phyloP scores from a whole-genome alignment of 2,329 filamentous ascomycete genomes.

The Penicillium sp. region DNA sequence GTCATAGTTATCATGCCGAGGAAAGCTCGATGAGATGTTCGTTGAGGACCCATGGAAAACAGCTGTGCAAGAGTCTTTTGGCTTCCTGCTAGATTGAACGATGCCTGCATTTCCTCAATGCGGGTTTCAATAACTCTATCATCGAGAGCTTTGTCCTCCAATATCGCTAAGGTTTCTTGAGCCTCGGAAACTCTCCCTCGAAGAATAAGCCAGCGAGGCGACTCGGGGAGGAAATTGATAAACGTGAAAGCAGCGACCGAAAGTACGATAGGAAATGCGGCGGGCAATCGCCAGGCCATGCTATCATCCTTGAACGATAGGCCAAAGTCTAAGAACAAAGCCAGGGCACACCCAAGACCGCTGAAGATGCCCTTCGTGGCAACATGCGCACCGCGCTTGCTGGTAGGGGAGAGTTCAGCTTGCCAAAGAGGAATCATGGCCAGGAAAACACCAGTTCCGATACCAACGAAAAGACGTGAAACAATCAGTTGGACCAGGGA shows the following conservation, averaged over 20 bases:
- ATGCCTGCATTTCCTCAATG: conserved; percentile 29
- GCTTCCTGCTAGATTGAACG: conserved; percentile 20
- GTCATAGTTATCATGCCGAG: conserved; percentile 24
- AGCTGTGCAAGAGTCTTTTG: conserved; percentile 20
- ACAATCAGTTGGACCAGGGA: conserved; percentile 23
- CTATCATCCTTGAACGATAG: conserved; percentile 27
- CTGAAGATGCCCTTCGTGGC: conserved; percentile 31
- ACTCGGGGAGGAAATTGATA: conserved; percentile 26
- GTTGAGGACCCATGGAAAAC: conserved; percentile 30
- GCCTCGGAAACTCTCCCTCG: conserved; percentile 26
- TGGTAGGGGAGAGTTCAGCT: conserved; percentile 30
- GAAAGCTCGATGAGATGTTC: conserved; percentile 28
- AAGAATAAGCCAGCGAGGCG: conserved; percentile 32
- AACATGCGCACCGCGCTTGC: conserved; percentile 31
- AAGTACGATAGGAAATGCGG: conserved; percentile 28
- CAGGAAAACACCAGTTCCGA: conserved; percentile 27
- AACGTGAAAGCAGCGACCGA: conserved; percentile 24
- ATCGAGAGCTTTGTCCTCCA: conserved; percentile 18
- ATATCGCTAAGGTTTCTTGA: conserved; percentile 25
- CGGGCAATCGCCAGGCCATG: conserved; percentile 31
- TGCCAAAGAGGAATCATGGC: conserved; percentile 33
- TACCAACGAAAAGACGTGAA: conserved; percentile 24
- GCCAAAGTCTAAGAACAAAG: conserved; percentile 31
- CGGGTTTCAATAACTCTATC: conserved; percentile 18
- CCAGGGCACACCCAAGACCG: conserved; percentile 28